Evolutionary conservation across 805 yeast species (phyloP), one percentile per base, ranked within the genome.

Genomic region (Priceomyces melissophilus): DNA sequence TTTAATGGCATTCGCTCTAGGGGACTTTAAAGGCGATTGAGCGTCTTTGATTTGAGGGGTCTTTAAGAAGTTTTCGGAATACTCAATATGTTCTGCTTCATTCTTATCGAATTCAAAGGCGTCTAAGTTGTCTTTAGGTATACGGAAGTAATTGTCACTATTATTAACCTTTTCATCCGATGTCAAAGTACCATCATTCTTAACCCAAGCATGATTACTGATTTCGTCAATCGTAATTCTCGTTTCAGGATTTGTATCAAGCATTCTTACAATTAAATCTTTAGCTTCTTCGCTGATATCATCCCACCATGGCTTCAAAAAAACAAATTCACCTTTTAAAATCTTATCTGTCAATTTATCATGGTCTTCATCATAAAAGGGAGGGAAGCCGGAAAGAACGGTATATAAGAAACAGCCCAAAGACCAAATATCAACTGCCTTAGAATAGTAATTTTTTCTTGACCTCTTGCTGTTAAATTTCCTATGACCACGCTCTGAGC

Each of bases 221-320:
- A 86, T 68, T 45, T 85, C 82, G 36, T 81, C 82, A 33, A 84
- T 75, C 2, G 85, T 77, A 48, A 82, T 84, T 52, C 95, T 70
- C 39, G 73, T 74, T 10, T 69, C 67, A 1, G 93, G 90, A 57
- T 86, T 80, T 11, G 83, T 84, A 20, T 82, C 81, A 47, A 86
- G 67, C 59, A 86, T 69, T 52, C 76, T 79, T 3, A 75, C 62
- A 10, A 86, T 86, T 52, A 86, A 73, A 50, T 75, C 75, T 54
- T 84, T 86, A 20, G 89, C 90, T 29, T 81, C 87, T 30, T 58
- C 62, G 38, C 83, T 73, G 28, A 86, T 82, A 57, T 86, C 95
- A 61, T 85, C 93, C 87, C 93, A 86, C 95, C 95, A 86, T 1
- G 95, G 95, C 44, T 76, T 66, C 39, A 86, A 66, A 57, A 84